Evolutionary conservation across 2,329 filamentous ascomycete species (phyloP), one percentile per base, ranked within the genome.

Genomic region (Hymenoscyphus albidus): DNA sequence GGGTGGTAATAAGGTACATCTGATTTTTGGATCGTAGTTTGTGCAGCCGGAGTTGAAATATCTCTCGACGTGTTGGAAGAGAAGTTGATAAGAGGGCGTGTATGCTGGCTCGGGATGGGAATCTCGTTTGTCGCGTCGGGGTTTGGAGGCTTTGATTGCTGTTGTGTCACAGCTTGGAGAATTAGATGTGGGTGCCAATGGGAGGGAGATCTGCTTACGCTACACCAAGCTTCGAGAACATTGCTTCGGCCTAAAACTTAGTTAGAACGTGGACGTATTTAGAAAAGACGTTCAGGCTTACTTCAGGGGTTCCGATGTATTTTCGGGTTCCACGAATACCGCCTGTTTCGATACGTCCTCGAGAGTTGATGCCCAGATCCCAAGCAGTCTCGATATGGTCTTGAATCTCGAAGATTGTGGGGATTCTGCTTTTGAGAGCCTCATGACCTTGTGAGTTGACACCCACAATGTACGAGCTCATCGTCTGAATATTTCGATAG

Each of bases 401-500:
- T 74, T 98, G 95, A 7, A 98, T 85, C 59, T 88, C 81, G 62
- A 97, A 85, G 35, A 98, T 90, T 2, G 86, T 87, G 0, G 95
- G 94, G 5, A 93, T 79, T 1, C 78, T 80, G 4, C 80, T 79
- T 1, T 80, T 76, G 65, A 96, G 91, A 58, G 80, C 77, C 51
- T 88, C 80, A 66, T 83, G 77, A 0, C 90, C 91, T 13, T 80
- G 77, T 13, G 80, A 80, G 48, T 79, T 76, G 1, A 85, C 78
- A 9, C 83, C 84, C 65, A 88, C 85, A 22, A 97, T 85, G 74
- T 92, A 93, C 0, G 93, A 94, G 14, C 89, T 80, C 70, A 97
- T 77, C 88, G 96, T 96, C 75, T 98, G 95, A 39, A 97, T 96
- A 73, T 96, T 98, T 51, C 94, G 85, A 75, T 97, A 98, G 3